These are phyloP conservation scores for Teratosphaeria gauchensis DNA, from an alignment of 2,329 filamentous ascomycete species.

Conservation along the genomic window DNA sequence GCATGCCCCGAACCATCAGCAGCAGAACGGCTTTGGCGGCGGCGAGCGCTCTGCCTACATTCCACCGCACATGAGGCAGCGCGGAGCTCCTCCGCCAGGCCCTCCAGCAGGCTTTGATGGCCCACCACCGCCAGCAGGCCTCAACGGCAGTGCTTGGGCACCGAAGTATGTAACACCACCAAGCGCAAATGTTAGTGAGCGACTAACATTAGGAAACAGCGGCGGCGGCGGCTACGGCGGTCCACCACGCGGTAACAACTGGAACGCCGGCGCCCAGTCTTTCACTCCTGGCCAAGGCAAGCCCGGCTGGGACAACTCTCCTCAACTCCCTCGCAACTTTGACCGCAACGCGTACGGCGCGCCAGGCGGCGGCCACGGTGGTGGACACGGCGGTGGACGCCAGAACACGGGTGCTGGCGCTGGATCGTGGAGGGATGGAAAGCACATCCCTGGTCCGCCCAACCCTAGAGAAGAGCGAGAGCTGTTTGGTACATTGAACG, in stretches of 20 bases:
- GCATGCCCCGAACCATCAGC: slow-evolving; percentile 41
- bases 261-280: slow-evolving; percentile 44
- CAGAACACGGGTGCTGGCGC: slow-evolving; percentile 77
- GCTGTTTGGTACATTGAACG: slow-evolving; percentile 83
- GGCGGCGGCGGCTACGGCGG: slow-evolving; percentile 38
- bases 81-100: slow-evolving; percentile 31
- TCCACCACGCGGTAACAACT: slow-evolving; percentile 31
- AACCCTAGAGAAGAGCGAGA: slow-evolving; percentile 91
- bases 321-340: slow-evolving; percentile 37
- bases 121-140: slow-evolving; percentile 31
- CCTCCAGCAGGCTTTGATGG: slow-evolving; percentile 28
- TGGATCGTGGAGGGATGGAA: slow-evolving; percentile 92
- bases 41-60: slow-evolving; percentile 64
- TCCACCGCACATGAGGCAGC: slow-evolving; percentile 67
- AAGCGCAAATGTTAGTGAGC: not conserved
- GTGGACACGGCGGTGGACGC: slow-evolving; percentile 42
- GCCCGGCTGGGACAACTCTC: slow-evolving; percentile 33
- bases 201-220: not conserved
- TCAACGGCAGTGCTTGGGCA: slow-evolving; percentile 54
- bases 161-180: slow-evolving; percentile 13
- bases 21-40: slow-evolving; percentile 34
- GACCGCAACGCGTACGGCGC: slow-evolving; percentile 56
- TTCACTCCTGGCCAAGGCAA: slow-evolving; percentile 39
- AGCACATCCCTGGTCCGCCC: slow-evolving; percentile 81
- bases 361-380: slow-evolving; percentile 42